These are phyloP conservation scores for Paraphaeosphaeria sporulosa DNA, from an alignment of 2,329 filamentous ascomycete genomes.

Conservation along the genomic window DNA sequence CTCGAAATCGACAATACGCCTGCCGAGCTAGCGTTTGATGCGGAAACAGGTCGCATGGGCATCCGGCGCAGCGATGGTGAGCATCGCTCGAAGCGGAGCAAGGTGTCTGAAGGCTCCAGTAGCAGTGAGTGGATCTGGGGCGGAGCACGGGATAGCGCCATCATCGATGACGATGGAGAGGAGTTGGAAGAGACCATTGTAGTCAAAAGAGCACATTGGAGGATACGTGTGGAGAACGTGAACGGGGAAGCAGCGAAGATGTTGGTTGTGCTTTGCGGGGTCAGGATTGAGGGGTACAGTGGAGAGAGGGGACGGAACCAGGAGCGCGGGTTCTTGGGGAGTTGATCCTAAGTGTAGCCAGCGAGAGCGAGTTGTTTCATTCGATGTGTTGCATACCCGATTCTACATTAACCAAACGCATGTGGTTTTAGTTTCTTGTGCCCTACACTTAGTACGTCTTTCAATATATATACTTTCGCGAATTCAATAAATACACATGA, in stretches of 20 bases:
- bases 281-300: conserved; percentile 77
- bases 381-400: neutral
- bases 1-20: conserved; percentile 33
- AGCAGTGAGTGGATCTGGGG: conserved; percentile 30
- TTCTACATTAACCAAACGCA: neutral
- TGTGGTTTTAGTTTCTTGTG: neutral
- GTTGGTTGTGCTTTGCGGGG: conserved; percentile 77
- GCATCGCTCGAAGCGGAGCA: conserved; percentile 16
- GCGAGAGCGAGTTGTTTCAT: neutral
- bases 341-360: neutral
- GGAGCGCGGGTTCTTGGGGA: conserved; percentile 67
- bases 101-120: conserved; percentile 22
- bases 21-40: conserved; percentile 29
- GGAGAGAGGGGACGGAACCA: conserved; percentile 72
- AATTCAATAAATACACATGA: neutral
- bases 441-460: neutral
- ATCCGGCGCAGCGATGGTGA: conserved; percentile 18
- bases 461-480: neutral
- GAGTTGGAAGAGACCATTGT: conserved; percentile 41
- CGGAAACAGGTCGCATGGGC: conserved; percentile 24
- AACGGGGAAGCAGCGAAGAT: conserved; percentile 60
- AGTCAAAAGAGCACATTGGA: conserved; percentile 51
- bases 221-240: conserved; percentile 64
- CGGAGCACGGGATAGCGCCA: conserved; percentile 16
- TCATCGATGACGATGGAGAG: conserved; percentile 19